Conservation (phyloP, 306 rosid species). For the Phaseolus lunatus region DNA sequence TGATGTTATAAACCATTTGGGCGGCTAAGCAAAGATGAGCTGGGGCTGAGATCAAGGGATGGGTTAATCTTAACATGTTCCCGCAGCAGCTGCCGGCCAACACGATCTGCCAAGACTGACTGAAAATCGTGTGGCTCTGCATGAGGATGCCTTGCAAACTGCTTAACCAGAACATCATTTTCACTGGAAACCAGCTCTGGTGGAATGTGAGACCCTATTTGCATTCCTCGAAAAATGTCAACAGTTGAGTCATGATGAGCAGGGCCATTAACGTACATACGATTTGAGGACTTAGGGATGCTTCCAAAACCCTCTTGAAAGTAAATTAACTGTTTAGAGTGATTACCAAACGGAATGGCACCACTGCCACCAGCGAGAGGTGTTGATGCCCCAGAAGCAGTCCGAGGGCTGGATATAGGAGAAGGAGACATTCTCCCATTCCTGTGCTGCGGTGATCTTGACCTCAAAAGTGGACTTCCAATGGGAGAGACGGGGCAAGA, state of each 20-base stretch:
- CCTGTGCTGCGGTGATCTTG: constrained; percentile 90
- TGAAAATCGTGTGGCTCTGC: constrained; percentile 77
- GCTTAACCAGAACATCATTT: constrained; percentile 68
- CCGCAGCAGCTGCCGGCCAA: constrained; percentile 78
- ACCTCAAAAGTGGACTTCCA: constrained; percentile 95
- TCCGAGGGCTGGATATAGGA: constrained; percentile 95
- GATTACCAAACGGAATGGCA: constrained; percentile 73
- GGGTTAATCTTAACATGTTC: constrained; percentile 71
- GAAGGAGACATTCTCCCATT: constrained; percentile 95
- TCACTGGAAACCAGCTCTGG: constrained; percentile 69
- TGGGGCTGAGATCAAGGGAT: constrained; percentile 75
- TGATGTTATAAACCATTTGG: constrained; percentile 65
- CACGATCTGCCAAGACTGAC: constrained; percentile 90
- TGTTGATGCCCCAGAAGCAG: constrained; percentile 91
- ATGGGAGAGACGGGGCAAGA: constrained; percentile 99
- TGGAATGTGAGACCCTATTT: constrained; percentile 72
- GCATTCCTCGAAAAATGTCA: constrained; percentile 82
- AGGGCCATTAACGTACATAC: constrained; percentile 57
- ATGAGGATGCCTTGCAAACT: constrained; percentile 56
- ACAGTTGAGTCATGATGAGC: constrained; percentile 70
- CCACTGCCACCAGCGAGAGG: constrained; percentile 87
- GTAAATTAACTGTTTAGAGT: constrained; percentile 64
- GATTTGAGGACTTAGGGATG: constrained; percentile 68
- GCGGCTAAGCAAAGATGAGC: constrained; percentile 64
- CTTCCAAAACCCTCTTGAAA: constrained; percentile 81